Evolutionary conservation across 352 stramenopile species (phyloP).

Genomic region (Phytopythium litorale): DNA sequence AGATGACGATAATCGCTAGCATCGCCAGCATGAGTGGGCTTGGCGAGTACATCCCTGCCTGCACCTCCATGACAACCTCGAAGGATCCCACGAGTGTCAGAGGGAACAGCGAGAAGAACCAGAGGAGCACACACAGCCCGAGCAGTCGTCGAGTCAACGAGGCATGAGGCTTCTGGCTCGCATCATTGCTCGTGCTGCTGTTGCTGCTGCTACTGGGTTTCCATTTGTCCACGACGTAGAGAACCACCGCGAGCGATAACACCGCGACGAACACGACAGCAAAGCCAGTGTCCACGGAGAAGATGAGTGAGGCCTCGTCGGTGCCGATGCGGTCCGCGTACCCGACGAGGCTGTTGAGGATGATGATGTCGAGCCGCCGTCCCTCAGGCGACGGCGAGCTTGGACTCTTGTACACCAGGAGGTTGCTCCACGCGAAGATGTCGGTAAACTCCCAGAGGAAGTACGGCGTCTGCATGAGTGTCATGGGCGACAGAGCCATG

Average conservation of each 20-base stretch:
- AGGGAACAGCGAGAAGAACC: slow-evolving; percentile 49
- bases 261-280: slow-evolving; percentile 29
- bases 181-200: not conserved
- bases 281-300: slow-evolving; percentile 22
- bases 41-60: slow-evolving; percentile 12
- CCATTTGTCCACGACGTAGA: not conserved
- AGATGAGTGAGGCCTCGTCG: slow-evolving; percentile 31
- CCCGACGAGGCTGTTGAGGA: slow-evolving; percentile 41
- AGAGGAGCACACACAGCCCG: slow-evolving; percentile 44
- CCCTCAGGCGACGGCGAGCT: slow-evolving; percentile 5
- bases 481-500: slow-evolving; percentile 40
- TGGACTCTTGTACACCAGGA: slow-evolving; percentile 24
- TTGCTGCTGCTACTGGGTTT: not conserved
- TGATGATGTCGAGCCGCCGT: slow-evolving; percentile 37
- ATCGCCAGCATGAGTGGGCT: slow-evolving; percentile 24
- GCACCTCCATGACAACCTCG: slow-evolving; percentile 56
- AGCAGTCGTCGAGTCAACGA: slow-evolving; percentile 7
- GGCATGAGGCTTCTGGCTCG: not conserved
- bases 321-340: slow-evolving; percentile 48
- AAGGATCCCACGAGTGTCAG: slow-evolving; percentile 42
- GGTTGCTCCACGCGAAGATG: slow-evolving; percentile 57
- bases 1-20: slow-evolving; percentile 21
- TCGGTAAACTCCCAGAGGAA: slow-evolving; percentile 61
- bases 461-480: slow-evolving; percentile 47
- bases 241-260: slow-evolving; percentile 22